Evolutionary conservation across 768 basidiomycete genomes (phyloP), one percentile per base, ranked within the genome.

Genomic region (Tylopilus subfusipes): DNA sequence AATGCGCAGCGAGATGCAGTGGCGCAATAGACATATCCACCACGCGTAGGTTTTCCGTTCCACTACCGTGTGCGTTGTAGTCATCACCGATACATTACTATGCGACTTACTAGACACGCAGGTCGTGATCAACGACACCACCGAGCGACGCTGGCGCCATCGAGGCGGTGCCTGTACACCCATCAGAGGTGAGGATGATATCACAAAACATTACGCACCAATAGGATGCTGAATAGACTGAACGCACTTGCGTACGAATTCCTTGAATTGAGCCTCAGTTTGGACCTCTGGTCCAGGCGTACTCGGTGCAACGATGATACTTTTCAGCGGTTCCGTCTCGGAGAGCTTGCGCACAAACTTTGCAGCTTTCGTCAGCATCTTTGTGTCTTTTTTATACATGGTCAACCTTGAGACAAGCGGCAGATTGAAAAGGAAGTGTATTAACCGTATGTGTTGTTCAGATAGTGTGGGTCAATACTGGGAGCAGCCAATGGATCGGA

Each of bases 271-370:
- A n/a, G n/a, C n/a, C n/a, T n/a, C n/a, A n/a, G n/a, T n/a, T n/a
- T n/a, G n/a, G n/a, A n/a, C n/a, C n/a, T n/a, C 61, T 38, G 56
- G 60, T 10, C 61, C 61, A 29, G 60, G 60, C 14, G 52, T 59
- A 11, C 60, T 62, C 9, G 60, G 60, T 10, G 31, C 18, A 24
- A 58, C 49, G 19, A 61, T 62, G 10, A 59, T 5, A 58, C n/a
- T n/a, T n/a, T n/a, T n/a, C n/a, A n/a, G n/a, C n/a, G n/a, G n/a
- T n/a, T n/a, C n/a, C n/a, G n/a, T 59, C 44, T 59, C 34, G 3
- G 58, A 55, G 29, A 59, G 45, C 34, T 47, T 55, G 29, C 58
- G 58, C 25, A 47, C 52, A 45, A 60, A 59, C 18, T 38, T 43
- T 21, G 39, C 8, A 1, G 52, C 60, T 34, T 63, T 61, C 14